Evolutionary conservation across 306 rosid species (phyloP).

Genomic region (Cucumis hystrix): DNA sequence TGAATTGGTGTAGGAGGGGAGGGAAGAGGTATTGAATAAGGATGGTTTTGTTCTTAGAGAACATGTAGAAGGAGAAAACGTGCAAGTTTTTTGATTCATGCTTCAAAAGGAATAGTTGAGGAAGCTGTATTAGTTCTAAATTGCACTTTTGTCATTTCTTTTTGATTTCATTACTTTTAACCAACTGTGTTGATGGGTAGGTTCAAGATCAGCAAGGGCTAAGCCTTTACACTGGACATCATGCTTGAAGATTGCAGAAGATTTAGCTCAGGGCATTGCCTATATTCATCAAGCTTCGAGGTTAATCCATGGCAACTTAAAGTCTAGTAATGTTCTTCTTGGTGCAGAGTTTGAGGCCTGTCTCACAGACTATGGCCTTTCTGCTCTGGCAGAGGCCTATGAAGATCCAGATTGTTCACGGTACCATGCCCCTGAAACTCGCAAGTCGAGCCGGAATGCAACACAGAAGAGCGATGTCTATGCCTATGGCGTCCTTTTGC

Average conservation of each 20-base stretch:
- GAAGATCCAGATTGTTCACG: conserved; percentile 56
- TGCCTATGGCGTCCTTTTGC: conserved; percentile 57
- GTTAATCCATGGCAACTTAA: conserved; percentile 67
- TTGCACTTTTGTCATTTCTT: not conserved
- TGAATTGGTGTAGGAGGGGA: not conserved
- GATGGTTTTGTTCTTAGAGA: not conserved
- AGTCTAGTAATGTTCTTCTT: conserved; percentile 77
- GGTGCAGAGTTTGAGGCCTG: conserved; percentile 87
- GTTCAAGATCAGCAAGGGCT: conserved; percentile 68
- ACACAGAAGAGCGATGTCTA: conserved; percentile 63
- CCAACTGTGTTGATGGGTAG: conserved; percentile 26
- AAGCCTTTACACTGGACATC: conserved; percentile 98
- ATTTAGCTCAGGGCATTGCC: conserved; percentile 81
- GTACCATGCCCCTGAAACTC: conserved; percentile 63
- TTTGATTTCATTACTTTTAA: not conserved
- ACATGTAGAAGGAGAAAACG: not conserved
- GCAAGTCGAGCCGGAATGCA: conserved; percentile 36
- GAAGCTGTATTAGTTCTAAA: not conserved
- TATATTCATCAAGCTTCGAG: conserved; percentile 63
- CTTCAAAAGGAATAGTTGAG: not conserved
- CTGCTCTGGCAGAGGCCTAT: conserved; percentile 37
- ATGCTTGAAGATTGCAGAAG: conserved; percentile 92
- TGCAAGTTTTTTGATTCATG: not conserved
- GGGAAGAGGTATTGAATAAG: not conserved
- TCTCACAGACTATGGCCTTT: conserved; percentile 61